These are phyloP conservation scores for Quambalaria eucalypti DNA, from an alignment of 1,284 basidiomycete species.

Conservation along the genomic window DNA sequence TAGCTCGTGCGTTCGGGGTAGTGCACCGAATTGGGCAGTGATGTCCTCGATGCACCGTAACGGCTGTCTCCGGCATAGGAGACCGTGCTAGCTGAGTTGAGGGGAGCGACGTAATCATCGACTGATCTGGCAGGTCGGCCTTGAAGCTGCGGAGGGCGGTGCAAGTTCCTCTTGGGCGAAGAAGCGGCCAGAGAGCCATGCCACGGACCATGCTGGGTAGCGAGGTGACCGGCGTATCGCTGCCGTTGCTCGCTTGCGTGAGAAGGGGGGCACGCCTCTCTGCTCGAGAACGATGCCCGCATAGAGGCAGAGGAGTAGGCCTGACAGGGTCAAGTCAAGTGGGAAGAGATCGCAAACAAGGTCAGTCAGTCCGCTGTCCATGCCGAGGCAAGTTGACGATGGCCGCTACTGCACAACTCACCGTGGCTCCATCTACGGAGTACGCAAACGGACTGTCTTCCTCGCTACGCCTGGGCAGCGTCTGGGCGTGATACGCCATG, in stretches of 20 bases:
- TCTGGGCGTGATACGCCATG: no score
- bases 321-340: neutral
- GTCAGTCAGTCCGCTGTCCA: no score
- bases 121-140: neutral
- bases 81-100: neutral
- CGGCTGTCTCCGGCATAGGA: neutral
- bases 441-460: neutral
- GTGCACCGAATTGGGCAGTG: no score
- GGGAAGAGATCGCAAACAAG: no score
- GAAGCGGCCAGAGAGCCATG: neutral
- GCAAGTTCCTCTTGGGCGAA: neutral
- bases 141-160: neutral
- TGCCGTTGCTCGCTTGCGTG: neutral
- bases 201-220: neutral
- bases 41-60: no score
- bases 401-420: no score
- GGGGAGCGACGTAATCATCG: neutral
- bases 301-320: neutral
- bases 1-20: no score
- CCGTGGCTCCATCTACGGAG: no score
- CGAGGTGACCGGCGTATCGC: neutral
- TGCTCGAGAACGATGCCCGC: neutral
- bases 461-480: no score
- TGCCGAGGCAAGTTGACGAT: no score
- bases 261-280: no score